These are phyloP conservation scores for Lecanosticta acicola DNA, from an alignment of 2,329 filamentous ascomycete genomes.

Conservation along the genomic window DNA sequence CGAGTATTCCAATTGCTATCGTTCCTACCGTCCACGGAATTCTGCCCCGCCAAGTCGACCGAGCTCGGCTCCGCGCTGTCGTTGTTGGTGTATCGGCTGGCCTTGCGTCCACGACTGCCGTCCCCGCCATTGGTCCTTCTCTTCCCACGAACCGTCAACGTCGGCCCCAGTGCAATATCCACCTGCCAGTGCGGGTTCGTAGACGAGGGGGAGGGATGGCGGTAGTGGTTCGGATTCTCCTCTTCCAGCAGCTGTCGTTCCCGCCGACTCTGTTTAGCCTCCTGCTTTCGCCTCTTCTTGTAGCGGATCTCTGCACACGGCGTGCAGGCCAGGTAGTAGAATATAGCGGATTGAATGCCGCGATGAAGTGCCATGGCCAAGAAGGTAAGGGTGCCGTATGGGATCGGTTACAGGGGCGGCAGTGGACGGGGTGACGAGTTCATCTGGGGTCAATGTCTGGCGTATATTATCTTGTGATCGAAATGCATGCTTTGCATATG, in stretches of 20 bases:
- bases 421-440: constrained; percentile 5
- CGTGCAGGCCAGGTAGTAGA: constrained; percentile 71
- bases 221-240: constrained; percentile 64
- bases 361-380: constrained; percentile 33
- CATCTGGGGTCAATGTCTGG: constrained; percentile 6
- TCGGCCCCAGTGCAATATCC: constrained; percentile 75
- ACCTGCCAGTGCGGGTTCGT: constrained; percentile 87
- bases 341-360: constrained; percentile 66
- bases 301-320: constrained; percentile 69
- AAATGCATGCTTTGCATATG: constrained; percentile 18
- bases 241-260: constrained; percentile 60
- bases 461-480: constrained; percentile 14
- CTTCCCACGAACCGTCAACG: constrained; percentile 44
- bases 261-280: constrained; percentile 62
- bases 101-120: constrained; percentile 11
- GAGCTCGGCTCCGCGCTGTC: constrained; percentile 35
- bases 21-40: constrained; percentile 34
- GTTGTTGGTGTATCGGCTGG: constrained; percentile 40
- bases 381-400: background rate
- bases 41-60: constrained; percentile 20
- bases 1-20: constrained; percentile 65
- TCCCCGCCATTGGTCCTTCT: constrained; percentile 35
- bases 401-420: constrained; percentile 3
- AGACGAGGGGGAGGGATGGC: constrained; percentile 72
- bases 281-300: constrained; percentile 63